phyloP scores from a whole-genome alignment of 176 grass and related monocot genomes.

The Triticum monococcum region DNA sequence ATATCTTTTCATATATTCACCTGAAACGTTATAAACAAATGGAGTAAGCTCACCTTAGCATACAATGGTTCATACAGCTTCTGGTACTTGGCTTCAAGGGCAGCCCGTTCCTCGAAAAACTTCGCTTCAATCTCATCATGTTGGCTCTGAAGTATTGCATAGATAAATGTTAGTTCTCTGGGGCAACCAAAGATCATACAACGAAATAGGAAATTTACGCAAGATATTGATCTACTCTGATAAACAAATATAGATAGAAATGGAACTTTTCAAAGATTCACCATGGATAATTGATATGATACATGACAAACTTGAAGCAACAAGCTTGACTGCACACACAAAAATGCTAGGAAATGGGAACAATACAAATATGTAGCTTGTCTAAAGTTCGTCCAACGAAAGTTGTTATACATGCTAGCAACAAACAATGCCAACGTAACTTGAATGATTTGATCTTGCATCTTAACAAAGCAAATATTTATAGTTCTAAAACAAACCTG shows the following conservation, averaged over 20 bases:
- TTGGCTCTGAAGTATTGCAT: slow-evolving; percentile 28
- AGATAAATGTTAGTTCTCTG: not conserved
- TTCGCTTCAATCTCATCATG: slow-evolving; percentile 57
- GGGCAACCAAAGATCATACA: not conserved
- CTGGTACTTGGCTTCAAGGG: slow-evolving; percentile 59
- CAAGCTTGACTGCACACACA: not conserved
- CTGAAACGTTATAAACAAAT: not conserved
- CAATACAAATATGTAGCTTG: not conserved
- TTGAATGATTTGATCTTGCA: not conserved
- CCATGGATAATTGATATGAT: not conserved
- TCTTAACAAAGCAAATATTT: not conserved
- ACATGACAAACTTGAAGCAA: not conserved
- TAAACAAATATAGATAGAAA: slow-evolving; percentile 3
- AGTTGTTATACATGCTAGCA: not conserved
- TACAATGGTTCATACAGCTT: slow-evolving; percentile 63
- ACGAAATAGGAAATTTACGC: not conserved
- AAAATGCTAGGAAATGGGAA: not conserved
- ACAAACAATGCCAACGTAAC: not conserved
- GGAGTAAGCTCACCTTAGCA: slow-evolving; percentile 23
- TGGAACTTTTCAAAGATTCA: not conserved
- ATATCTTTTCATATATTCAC: not conserved
- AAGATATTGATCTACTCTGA: not conserved
- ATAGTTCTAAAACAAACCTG: not conserved
- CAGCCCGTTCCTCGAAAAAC: slow-evolving; percentile 50
- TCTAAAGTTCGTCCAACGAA: not conserved